phyloP scores from a whole-genome alignment of 352 stramenopile genomes.

The Phytophthora citricola region DNA sequence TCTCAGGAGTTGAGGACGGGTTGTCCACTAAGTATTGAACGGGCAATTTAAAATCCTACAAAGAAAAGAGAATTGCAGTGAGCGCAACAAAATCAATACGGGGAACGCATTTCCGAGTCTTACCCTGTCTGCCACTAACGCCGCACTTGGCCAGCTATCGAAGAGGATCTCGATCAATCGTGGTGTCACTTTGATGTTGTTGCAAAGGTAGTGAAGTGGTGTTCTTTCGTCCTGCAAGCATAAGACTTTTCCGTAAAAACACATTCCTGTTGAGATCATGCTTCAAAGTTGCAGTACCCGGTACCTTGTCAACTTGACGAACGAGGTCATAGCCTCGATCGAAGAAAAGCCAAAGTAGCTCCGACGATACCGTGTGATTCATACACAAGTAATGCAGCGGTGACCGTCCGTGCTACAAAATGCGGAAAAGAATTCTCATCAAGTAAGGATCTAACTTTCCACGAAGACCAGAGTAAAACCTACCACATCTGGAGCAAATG shows the following conservation, averaged over 20 bases:
- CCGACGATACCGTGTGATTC: constrained; percentile 56
- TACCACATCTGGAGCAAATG: constrained; percentile 61
- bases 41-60: constrained; percentile 69
- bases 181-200: constrained; percentile 54
- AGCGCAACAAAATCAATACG: neutral
- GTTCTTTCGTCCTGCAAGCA: constrained; percentile 54
- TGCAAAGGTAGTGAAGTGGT: constrained; percentile 69
- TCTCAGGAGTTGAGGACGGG: constrained; percentile 50
- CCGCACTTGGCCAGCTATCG: constrained; percentile 66
- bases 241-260: neutral
- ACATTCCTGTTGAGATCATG: neutral
- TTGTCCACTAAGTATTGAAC: constrained; percentile 83
- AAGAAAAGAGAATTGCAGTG: neutral
- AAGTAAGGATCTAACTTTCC: neutral
- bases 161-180: constrained; percentile 74
- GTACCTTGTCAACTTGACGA: constrained; percentile 61
- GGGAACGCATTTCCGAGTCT: neutral
- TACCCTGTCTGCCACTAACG: constrained; percentile 62
- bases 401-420: constrained; percentile 52
- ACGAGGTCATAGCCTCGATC: constrained; percentile 63
- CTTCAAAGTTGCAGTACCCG: neutral
- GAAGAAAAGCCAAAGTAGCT: constrained; percentile 79
- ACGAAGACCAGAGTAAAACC: neutral
- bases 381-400: constrained; percentile 80
- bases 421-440: neutral